phyloP scores from a whole-genome alignment of 2,329 filamentous ascomycete genomes.

The Helicocarpus griseus region DNA sequence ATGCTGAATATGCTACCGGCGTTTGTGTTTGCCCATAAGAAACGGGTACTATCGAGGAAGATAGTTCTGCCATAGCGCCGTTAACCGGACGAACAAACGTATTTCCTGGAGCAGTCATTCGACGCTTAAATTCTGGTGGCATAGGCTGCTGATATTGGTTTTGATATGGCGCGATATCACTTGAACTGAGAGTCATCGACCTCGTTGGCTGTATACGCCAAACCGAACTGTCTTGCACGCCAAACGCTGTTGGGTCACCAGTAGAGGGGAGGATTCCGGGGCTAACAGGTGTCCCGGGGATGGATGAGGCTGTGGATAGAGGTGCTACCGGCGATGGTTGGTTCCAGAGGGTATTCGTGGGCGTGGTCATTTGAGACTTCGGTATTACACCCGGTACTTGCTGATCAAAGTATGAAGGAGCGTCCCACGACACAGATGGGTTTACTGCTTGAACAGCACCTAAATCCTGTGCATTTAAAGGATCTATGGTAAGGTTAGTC shows the following conservation, averaged over 20 bases:
- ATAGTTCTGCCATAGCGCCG: not conserved
- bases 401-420: constrained; percentile 27
- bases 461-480: constrained; percentile 21
- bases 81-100: constrained; percentile 3
- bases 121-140: constrained; percentile 25
- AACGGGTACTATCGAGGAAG: not conserved
- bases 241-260: constrained; percentile 21
- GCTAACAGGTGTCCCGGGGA: constrained; percentile 22
- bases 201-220: constrained; percentile 26
- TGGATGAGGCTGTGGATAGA: constrained; percentile 20
- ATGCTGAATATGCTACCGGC: not conserved
- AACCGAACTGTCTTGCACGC: constrained; percentile 21
- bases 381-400: constrained; percentile 22
- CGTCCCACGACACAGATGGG: constrained; percentile 28
- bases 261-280: constrained; percentile 22
- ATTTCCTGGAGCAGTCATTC: constrained; percentile 28
- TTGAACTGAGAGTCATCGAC: constrained; percentile 25
- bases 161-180: constrained; percentile 20
- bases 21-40: constrained; percentile 1
- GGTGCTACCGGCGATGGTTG: constrained; percentile 19
- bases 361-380: constrained; percentile 27
- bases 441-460: constrained; percentile 23
- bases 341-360: constrained; percentile 25
- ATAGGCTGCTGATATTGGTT: constrained; percentile 22
- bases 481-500: constrained; percentile 18